Evolutionary conservation across 306 rosid genomes (phyloP).

Genomic region (Castanea crenata): DNA sequence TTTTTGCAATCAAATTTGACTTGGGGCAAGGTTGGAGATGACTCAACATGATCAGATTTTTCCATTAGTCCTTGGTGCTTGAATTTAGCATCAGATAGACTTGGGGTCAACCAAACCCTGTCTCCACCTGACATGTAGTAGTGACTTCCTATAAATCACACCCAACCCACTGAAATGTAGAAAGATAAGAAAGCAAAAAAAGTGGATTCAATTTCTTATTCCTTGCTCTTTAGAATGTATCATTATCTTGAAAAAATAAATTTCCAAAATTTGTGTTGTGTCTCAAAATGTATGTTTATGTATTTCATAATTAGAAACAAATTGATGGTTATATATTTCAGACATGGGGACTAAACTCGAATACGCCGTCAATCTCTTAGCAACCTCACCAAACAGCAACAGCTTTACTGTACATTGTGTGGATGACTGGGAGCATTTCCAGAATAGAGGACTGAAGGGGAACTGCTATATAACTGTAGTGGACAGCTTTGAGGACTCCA

Average conservation of each 20-base stretch:
- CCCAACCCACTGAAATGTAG: constrained; percentile 28
- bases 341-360: constrained; percentile 91
- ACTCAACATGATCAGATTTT: constrained; percentile 16
- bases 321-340: constrained; percentile 31
- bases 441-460: constrained; percentile 37
- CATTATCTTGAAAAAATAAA: not conserved
- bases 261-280: not conserved
- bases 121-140: constrained; percentile 38
- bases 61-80: constrained; percentile 29
- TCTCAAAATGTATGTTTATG: not conserved
- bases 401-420: constrained; percentile 48
- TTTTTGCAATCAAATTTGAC: constrained; percentile 18
- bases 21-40: constrained; percentile 17
- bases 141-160: constrained; percentile 34
- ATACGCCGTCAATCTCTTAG: constrained; percentile 56
- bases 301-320: not conserved
- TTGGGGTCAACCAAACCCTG: constrained; percentile 41
- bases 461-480: constrained; percentile 32
- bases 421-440: constrained; percentile 66
- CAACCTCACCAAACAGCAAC: constrained; percentile 44
- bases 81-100: constrained; percentile 33
- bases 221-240: not conserved
- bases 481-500: constrained; percentile 33
- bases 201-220: constrained; percentile 5
- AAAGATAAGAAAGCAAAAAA: constrained; percentile 4